phyloP scores from a whole-genome alignment of 2,329 filamentous ascomycete species.

The Ophiostoma sp. region DNA sequence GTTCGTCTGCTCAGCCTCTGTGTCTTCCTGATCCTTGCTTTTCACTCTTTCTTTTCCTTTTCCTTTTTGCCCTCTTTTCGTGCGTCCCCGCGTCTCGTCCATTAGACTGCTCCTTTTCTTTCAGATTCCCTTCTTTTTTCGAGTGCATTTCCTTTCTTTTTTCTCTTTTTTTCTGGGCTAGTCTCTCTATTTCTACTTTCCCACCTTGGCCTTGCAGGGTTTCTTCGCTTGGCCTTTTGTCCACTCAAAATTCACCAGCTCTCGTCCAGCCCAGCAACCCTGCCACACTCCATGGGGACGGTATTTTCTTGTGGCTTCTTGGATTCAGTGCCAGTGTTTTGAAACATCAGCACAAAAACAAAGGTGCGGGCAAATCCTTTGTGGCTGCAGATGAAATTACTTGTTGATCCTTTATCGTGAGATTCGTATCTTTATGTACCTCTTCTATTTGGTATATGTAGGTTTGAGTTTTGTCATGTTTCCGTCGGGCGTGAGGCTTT shows the following conservation, averaged over 20 bases:
- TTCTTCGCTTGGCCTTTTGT: background rate
- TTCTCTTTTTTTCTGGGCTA: background rate
- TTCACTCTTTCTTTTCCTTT: background rate
- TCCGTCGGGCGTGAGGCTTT: background rate
- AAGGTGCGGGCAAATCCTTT: background rate
- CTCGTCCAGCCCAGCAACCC: background rate
- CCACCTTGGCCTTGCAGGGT: background rate
- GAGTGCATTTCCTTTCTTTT: background rate
- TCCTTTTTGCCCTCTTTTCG: background rate
- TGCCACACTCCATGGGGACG: background rate
- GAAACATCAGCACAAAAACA: background rate
- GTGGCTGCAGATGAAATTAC: background rate
- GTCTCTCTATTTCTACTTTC: background rate
- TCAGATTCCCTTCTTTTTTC: background rate
- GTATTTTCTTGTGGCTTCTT: background rate
- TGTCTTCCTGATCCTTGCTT: background rate
- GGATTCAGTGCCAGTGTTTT: background rate
- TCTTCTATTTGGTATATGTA: background rate
- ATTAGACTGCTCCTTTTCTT: too few relatives aligned
- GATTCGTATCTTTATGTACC: background rate
- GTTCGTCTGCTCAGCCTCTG: background rate
- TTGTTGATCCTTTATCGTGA: background rate
- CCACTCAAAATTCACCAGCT: background rate
- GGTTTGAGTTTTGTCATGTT: background rate
- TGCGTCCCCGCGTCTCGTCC: too few relatives aligned